A percentile compares a stretch with the other conserved stretches of the same genome.
Conservation (phyloP, 208 protist genomes). For the Leishmania amazonensis region DNA sequence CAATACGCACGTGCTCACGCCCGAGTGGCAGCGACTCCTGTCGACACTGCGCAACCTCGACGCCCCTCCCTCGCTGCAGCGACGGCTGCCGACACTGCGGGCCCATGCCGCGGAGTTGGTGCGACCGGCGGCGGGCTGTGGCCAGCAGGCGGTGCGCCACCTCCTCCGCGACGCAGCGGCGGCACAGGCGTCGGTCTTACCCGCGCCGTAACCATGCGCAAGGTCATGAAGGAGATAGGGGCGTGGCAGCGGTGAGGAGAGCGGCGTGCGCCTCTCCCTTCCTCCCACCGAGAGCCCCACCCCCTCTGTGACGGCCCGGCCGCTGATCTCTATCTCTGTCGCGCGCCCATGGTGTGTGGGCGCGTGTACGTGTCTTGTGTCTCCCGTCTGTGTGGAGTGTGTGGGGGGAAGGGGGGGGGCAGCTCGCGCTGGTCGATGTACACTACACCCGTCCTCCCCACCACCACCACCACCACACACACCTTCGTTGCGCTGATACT, state of each 20-base stretch:
- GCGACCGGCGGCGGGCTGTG: conserved; percentile 14
- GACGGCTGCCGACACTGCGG: conserved; percentile 26
- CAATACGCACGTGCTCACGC: conserved; percentile 3
- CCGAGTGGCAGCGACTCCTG: conserved; percentile 14
- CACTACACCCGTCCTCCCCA: neutral
- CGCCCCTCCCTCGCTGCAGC: conserved; percentile 26
- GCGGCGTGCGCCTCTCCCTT: neutral
- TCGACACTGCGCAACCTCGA: conserved; percentile 18
- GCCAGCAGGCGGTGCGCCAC: conserved; percentile 19
- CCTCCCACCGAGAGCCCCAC: neutral
- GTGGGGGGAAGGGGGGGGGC: neutral
- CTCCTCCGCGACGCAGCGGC: conserved; percentile 4
- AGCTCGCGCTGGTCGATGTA: neutral
- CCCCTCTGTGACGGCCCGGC: neutral
- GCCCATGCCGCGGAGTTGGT: conserved; percentile 1
- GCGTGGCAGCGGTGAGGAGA: neutral
- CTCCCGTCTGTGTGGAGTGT: neutral
- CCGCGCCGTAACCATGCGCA: neutral
- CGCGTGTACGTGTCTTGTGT: neutral
- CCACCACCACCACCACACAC: neutral
- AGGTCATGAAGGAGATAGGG: neutral
- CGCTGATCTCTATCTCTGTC: neutral
- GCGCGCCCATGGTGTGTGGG: too few relatives aligned
- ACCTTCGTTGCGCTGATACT: neutral
- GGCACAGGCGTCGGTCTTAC: neutral